Evolutionary conservation across 2,329 filamentous ascomycete genomes (phyloP), one percentile per base, ranked within the genome.

Genomic region (Hypoxylon sp.): DNA sequence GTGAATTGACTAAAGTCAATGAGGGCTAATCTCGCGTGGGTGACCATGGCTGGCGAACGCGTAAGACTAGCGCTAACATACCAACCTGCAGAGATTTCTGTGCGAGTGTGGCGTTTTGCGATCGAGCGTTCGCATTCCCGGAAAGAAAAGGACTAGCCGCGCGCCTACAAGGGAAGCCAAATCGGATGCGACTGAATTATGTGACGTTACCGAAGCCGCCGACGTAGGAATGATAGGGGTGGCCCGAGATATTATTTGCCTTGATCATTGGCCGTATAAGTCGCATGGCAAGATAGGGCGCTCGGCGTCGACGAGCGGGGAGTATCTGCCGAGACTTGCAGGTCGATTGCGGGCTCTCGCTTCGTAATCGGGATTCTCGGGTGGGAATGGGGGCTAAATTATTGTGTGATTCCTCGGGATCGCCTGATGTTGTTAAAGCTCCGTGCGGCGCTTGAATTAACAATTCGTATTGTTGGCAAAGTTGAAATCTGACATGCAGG

Each of bases 201-300:
- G 58, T 59, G 55, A 59, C 55, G 55, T 52, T 60, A 60, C 58
- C 8, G 37, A 37, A 44, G 37, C 47, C 48, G 58, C 48, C 19
- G 44, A 60, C 26, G 47, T 52, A 60, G 37, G 47, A 44, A 17
- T 46, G 47, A 33, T 42, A 52, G 37, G 37, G 47, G 48, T 60
- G 35, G 37, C 58, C 37, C 24, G 39, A 31, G 37, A 37, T 42
- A 42, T 60, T 17, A 42, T 14, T 60, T 37, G 17, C 6, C 4
- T 31, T 48, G 24, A 11, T 19, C 13, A 52, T 51, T 51, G 24
- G 47, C 42, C 33, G 35, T 53, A 46, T 33, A 39, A 26, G 26
- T 13, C 24, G 33, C 47, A 37, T 46, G 47, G 58, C 37, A 35
- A 52, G 58, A 31, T 53, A 60, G n/a, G 57, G 46, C 33, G 17